Base-by-base conservation (phyloP, 192 early-diverging fungal genomes). In the Gigaspora rosea region DNA sequence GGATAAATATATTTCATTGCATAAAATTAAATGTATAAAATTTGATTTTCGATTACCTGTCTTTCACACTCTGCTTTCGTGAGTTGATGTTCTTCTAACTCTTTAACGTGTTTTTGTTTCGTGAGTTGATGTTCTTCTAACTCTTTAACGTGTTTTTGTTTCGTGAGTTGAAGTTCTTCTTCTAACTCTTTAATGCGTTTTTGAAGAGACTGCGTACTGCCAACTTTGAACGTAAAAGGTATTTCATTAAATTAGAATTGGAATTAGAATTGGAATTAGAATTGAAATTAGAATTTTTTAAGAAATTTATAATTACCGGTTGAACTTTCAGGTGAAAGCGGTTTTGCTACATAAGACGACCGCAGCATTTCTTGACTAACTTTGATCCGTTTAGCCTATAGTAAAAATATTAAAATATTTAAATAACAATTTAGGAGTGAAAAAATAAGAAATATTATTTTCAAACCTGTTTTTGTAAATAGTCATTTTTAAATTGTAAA, bases 401-500 rank as follows among this genome's bases (percentile, higher is more conserved):
- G 13, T 47, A 48, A 61, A 27, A 73, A 46, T 15, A 70, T 70
- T n/a, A 41, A 47, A 22, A 16, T 59, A 41, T 56, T 36, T n/a
- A 73, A 59, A 56, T 11, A 36, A 10, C 11, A 22, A 22, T 61
- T 35, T 15, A 57, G 8, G 4, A 46, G 46, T 12, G 16, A 58
- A 57, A n/a, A 2, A 15, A 61, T 46, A 15, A 46, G 2, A 73
- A 8, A 33, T 11, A 3, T 61, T 15, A 22, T 47, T 47, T 46
- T 41, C 27, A 73, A 20, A 73, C 72, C 72, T 73, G 86, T 74
- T 82, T 82, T 52, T 89, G 87, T 0, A 89, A 78, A 84, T 27
- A 27, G 27, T 92, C 88, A 57, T 92, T 88, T 63, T 85, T 83
- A 65, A 93, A 90, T 78, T 93, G 91, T 32, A 91, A 75, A 73